Conservation (phyloP, 805 yeast genomes). For the Saccharomyces mikatae region DNA sequence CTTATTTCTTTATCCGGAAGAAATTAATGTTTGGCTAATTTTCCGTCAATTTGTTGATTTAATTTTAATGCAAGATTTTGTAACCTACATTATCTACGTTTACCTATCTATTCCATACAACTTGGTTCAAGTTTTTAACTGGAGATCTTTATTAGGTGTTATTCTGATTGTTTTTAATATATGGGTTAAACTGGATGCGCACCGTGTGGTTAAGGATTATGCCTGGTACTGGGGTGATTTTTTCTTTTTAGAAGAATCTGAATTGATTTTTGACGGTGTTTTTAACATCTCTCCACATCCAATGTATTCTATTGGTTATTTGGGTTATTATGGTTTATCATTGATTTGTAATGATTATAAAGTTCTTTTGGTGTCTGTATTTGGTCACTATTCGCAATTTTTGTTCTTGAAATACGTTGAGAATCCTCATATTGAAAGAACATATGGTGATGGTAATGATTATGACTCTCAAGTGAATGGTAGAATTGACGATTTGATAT, state of each 20-base stretch:
- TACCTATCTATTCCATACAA: constrained; percentile 34
- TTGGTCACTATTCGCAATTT: constrained; percentile 74
- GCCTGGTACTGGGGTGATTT: constrained; percentile 97
- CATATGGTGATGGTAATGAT: constrained; percentile 45
- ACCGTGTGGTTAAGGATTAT: constrained; percentile 77
- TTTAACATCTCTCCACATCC: constrained; percentile 89
- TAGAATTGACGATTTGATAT: constrained; percentile 29
- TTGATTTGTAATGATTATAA: constrained; percentile 67
- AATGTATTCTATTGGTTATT: constrained; percentile 83
- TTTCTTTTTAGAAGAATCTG: constrained; percentile 64
- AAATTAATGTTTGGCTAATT: constrained; percentile 75
- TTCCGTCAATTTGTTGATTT: constrained; percentile 75
- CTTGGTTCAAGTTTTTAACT: constrained; percentile 39
- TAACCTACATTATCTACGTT: constrained; percentile 62
- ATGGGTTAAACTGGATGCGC: constrained; percentile 84
- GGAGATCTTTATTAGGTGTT: constrained; percentile 53
- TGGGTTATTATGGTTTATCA: constrained; percentile 81
- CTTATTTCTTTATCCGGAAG: constrained; percentile 48
- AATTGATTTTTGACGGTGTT: constrained; percentile 78
- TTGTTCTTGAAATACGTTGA: constrained; percentile 66
- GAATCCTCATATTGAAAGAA: constrained; percentile 80
- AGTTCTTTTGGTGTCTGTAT: constrained; percentile 56
- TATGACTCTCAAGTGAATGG: constrained; percentile 29
- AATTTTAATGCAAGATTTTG: constrained; percentile 77
- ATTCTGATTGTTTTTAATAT: constrained; percentile 60